Evolutionary conservation across 768 basidiomycete species (phyloP).

Genomic region (Heimioporus sp.): DNA sequence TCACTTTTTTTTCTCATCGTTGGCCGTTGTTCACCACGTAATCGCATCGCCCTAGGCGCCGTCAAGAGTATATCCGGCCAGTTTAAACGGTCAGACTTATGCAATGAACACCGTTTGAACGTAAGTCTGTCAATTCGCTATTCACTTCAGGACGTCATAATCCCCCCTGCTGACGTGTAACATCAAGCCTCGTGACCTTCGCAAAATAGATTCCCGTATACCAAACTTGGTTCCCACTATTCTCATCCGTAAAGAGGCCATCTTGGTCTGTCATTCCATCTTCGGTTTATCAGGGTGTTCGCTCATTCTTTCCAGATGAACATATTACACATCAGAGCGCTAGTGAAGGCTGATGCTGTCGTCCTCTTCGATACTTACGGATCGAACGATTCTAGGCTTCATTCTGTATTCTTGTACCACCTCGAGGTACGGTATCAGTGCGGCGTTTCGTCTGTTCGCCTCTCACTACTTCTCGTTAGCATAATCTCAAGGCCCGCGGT

Average conservation of each 20-base stretch:
- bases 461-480: slow-evolving; percentile 42
- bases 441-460: slow-evolving; percentile 8
- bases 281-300: slow-evolving; percentile 2
- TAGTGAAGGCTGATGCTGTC: slow-evolving; percentile 91
- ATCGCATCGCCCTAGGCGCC: slow-evolving; percentile 51
- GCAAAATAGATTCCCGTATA: slow-evolving; percentile 93
- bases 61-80: slow-evolving; percentile 87
- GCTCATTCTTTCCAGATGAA: slow-evolving; percentile 58
- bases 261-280: slow-evolving; percentile 58
- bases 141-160: slow-evolving; percentile 15
- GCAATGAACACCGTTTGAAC: slow-evolving; percentile 83
- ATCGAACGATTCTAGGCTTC: slow-evolving; percentile 79
- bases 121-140: slow-evolving; percentile 47
- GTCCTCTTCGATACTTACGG: slow-evolving; percentile 92
- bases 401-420: slow-evolving; percentile 86
- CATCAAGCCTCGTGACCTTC: slow-evolving; percentile 84
- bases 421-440: slow-evolving; percentile 56
- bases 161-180: slow-evolving; percentile 23
- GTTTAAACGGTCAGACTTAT: slow-evolving; percentile 89
- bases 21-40: slow-evolving; percentile 21
- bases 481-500: slow-evolving; percentile 75
- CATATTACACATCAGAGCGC: slow-evolving; percentile 90
- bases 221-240: slow-evolving; percentile 96
- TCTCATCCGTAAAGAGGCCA: slow-evolving; percentile 81
- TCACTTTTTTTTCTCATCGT: slow-evolving; percentile 19